Evolutionary conservation across 345 rosid genomes (phyloP).

Genomic region (Carallia brachiata): DNA sequence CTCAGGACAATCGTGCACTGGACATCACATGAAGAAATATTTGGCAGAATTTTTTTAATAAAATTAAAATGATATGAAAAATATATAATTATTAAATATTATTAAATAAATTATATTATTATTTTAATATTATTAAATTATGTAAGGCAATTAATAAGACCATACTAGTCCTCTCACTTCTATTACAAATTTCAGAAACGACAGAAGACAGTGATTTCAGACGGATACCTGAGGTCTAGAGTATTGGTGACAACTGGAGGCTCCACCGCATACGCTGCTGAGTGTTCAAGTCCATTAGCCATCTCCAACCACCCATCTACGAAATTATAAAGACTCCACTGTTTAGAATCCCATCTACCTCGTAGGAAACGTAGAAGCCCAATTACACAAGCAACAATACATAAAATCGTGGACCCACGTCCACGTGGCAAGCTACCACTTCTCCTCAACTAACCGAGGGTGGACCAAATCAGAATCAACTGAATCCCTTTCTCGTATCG

Average conservation of each 20-base stretch:
- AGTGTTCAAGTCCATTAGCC: slow-evolving; percentile 20
- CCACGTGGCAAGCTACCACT: slow-evolving; percentile 36
- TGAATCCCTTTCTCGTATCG: slow-evolving; percentile 8
- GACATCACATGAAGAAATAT: no score
- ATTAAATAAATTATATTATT: no score
- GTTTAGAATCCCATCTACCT: background rate
- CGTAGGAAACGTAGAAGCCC: background rate
- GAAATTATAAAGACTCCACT: background rate
- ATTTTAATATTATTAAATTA: no score
- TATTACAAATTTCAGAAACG: no score
- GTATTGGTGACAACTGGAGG: slow-evolving; percentile 30
- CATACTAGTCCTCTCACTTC: no score
- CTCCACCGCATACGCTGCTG: slow-evolving; percentile 15
- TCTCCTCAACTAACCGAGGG: slow-evolving; percentile 16
- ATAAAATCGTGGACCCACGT: background rate
- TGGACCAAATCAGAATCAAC: slow-evolving; percentile 13
- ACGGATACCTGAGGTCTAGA: slow-evolving; percentile 51
- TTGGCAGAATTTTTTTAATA: no score
- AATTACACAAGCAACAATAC: background rate
- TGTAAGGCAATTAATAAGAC: no score
- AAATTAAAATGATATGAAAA: no score
- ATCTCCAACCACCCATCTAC: slow-evolving; percentile 48
- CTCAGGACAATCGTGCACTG: no score
- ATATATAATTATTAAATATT: no score
- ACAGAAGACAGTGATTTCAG: background rate